These are phyloP conservation scores for Ophidiomyces ophidiicola DNA, from an alignment of 2,329 filamentous ascomycete species.

Conservation along the genomic window DNA sequence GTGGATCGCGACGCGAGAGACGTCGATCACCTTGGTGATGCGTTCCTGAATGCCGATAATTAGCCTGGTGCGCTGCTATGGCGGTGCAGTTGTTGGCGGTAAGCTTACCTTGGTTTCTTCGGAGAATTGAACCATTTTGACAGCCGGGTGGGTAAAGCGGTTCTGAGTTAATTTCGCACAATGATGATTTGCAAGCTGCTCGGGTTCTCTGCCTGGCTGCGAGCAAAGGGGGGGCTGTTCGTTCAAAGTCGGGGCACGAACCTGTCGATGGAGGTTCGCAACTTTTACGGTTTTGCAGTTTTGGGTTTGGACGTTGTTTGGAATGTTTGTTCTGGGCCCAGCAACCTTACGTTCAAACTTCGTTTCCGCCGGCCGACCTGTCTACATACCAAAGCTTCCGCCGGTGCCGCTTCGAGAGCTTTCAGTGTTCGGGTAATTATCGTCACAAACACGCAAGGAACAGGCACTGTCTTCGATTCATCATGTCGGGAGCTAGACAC, in stretches of 20 bases:
- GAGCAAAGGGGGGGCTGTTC: no score
- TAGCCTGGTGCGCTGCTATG: neutral
- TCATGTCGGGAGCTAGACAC: conserved; percentile 61
- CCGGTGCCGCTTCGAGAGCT: no score
- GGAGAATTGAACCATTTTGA: conserved; percentile 54
- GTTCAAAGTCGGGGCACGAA: no score
- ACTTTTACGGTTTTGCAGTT: conserved; percentile 11
- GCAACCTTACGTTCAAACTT: conserved; percentile 1
- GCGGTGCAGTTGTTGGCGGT: neutral
- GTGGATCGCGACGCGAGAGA: conserved; percentile 86
- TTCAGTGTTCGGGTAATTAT: no score
- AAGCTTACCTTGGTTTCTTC: conserved; percentile 82
- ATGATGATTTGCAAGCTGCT: neutral
- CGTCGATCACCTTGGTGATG: conserved; percentile 90
- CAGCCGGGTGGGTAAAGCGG: neutral
- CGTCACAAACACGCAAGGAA: no score
- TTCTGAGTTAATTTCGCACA: no score
- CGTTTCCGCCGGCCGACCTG: no score
- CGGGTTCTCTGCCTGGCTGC: no score
- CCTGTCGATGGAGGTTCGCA: no score
- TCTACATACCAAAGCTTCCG: no score
- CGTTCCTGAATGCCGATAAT: conserved; percentile 56
- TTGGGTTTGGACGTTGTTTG: conserved; percentile 7
- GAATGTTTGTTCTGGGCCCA: conserved; percentile 5
- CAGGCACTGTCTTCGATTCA: neutral